phyloP scores from a whole-genome alignment of 2,329 filamentous ascomycete species.

The Beauveria scarabaeidicola region DNA sequence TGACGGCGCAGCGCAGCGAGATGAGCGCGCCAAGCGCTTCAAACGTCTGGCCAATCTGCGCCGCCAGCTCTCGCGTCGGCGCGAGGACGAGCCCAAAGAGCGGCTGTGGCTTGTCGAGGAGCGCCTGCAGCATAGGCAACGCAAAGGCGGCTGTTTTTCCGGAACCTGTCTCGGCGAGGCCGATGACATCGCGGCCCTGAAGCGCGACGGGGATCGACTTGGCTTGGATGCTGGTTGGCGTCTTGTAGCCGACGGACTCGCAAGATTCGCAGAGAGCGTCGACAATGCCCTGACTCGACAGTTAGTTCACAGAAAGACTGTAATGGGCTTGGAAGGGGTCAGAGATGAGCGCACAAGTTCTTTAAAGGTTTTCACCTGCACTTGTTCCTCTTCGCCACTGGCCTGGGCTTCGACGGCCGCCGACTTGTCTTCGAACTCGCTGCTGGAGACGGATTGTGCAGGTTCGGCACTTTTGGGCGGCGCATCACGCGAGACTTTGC shows the following conservation, averaged over 20 bases:
- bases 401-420: constrained; percentile 26
- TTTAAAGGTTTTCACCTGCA: constrained; percentile 52
- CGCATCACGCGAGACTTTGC: constrained; percentile 28
- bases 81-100: constrained; percentile 86
- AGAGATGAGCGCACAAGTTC: constrained; percentile 41
- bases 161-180: constrained; percentile 87
- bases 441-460: neutral
- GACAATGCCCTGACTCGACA: constrained; percentile 56
- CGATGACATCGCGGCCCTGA: constrained; percentile 77
- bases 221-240: constrained; percentile 80
- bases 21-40: constrained; percentile 83
- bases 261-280: constrained; percentile 87
- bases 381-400: constrained; percentile 23
- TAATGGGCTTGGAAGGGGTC: too few relatives aligned
- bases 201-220: constrained; percentile 77
- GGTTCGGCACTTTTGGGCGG: neutral
- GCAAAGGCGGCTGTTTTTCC: constrained; percentile 96
- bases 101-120: constrained; percentile 80
- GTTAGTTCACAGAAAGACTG: constrained; percentile 14
- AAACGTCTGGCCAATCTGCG: constrained; percentile 81
- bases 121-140: constrained; percentile 80
- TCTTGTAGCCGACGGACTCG: constrained; percentile 69
- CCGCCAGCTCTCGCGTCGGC: constrained; percentile 86
- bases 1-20: constrained; percentile 73
- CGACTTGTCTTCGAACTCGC: constrained; percentile 22